These are phyloP conservation scores for Solanum ossicruentum DNA, from an alignment of 257 asterid genomes.

Conservation along the genomic window DNA sequence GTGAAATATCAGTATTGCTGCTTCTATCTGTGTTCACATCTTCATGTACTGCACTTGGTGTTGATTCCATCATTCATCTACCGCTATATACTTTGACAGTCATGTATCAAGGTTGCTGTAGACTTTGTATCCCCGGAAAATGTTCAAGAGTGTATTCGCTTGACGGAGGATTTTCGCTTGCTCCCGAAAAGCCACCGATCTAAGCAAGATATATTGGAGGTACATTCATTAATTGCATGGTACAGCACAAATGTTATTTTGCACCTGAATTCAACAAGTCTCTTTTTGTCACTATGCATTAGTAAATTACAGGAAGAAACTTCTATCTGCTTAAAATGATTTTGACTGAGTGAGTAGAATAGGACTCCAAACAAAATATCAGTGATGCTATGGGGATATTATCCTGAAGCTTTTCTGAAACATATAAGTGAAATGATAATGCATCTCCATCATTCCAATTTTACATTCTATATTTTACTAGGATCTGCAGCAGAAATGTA, in stretches of 20 bases:
- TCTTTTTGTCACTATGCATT: neutral
- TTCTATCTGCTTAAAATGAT: neutral
- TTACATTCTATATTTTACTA: neutral
- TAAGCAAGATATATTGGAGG: slow-evolving; percentile 43
- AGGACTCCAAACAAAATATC: neutral
- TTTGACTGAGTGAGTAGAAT: neutral
- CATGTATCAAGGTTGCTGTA: slow-evolving; percentile 29
- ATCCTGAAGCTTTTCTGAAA: neutral
- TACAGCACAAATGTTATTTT: neutral
- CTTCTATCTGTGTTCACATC: neutral
- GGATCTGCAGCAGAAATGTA: neutral
- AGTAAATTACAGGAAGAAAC: neutral
- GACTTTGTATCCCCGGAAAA: slow-evolving; percentile 42
- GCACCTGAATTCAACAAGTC: neutral
- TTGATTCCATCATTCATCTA: neutral
- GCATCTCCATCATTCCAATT: neutral
- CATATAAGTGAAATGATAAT: neutral
- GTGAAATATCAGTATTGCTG: neutral
- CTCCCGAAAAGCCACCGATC: slow-evolving; percentile 34
- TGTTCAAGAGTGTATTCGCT: slow-evolving; percentile 25
- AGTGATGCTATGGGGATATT: neutral
- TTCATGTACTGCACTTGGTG: neutral
- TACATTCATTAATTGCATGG: neutral
- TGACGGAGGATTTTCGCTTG: slow-evolving; percentile 36
- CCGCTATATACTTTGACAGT: slow-evolving; percentile 10